phyloP scores from a whole-genome alignment of 2,329 filamentous ascomycete species.

The Diaporthe humulicola region DNA sequence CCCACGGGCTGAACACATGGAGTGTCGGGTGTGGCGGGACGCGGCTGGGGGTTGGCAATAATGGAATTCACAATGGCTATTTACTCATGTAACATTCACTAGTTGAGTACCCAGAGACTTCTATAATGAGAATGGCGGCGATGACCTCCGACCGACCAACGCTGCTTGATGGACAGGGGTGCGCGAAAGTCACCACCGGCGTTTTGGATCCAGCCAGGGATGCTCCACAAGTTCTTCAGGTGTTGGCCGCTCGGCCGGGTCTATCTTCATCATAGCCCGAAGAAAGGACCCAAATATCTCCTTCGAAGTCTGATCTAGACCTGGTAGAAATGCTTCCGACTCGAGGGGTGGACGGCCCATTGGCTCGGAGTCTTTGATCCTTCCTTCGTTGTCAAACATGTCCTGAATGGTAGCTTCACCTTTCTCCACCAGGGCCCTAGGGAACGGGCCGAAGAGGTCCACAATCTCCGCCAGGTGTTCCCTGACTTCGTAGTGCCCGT shows the following conservation, averaged over 20 bases:
- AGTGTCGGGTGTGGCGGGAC: no score
- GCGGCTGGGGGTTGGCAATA: no score
- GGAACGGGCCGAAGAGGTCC: slow-evolving; percentile 17
- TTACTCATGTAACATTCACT: no score
- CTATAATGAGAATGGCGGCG: background rate
- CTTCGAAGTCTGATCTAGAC: background rate
- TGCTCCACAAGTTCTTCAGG: background rate
- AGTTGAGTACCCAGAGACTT: no score
- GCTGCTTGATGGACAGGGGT: background rate
- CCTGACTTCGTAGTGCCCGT: slow-evolving; percentile 17
- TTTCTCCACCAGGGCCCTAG: slow-evolving; percentile 5
- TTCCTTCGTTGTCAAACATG: slow-evolving; percentile 26
- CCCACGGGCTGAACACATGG: no score
- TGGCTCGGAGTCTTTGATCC: background rate
- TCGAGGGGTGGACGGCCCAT: background rate
- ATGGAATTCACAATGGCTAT: no score
- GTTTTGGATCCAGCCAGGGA: slow-evolving; percentile 6
- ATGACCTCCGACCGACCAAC: background rate
- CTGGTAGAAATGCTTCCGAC: slow-evolving; percentile 20
- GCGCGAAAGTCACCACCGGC: background rate
- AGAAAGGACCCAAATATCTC: background rate
- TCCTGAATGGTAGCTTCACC: background rate
- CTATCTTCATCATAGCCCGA: slow-evolving; percentile 5
- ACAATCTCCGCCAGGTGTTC: slow-evolving; percentile 23
- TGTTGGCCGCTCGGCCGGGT: background rate